Evolutionary conservation across 805 yeast species (phyloP).

Genomic region (Yarrowia porcina): DNA sequence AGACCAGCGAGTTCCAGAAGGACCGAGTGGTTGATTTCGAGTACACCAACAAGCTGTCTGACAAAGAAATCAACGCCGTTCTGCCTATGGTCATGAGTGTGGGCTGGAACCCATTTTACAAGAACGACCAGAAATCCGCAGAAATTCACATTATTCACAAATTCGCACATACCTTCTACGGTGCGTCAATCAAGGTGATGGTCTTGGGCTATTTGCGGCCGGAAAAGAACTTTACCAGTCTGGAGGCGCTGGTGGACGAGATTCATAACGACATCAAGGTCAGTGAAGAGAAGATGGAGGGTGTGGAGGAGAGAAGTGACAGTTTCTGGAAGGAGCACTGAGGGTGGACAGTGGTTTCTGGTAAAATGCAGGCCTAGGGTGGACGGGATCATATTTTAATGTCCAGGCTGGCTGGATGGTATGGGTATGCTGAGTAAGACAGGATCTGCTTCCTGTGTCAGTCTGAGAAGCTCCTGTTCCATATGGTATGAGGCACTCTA

Average conservation of each 20-base stretch:
- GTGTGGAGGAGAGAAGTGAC: slow-evolving; percentile 36
- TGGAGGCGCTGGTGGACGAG: slow-evolving; percentile 81
- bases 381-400: too few relatives aligned
- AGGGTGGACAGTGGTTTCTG: too few relatives aligned
- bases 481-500: too few relatives aligned
- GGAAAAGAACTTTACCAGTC: slow-evolving; percentile 77
- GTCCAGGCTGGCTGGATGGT: too few relatives aligned
- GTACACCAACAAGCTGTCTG: slow-evolving; percentile 53
- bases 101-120: slow-evolving; percentile 93
- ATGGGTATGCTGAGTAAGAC: too few relatives aligned
- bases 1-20: slow-evolving; percentile 23
- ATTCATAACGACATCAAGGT: slow-evolving; percentile 74
- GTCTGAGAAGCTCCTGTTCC: too few relatives aligned
- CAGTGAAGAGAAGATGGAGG: slow-evolving; percentile 50
- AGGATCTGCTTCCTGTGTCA: too few relatives aligned
- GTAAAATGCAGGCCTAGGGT: too few relatives aligned
- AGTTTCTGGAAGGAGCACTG: slow-evolving; percentile 30
- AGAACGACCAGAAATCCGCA: slow-evolving; percentile 75
- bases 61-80: slow-evolving; percentile 44
- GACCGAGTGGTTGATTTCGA: slow-evolving; percentile 50
- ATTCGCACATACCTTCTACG: slow-evolving; percentile 66
- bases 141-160: slow-evolving; percentile 79
- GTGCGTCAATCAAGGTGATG: slow-evolving; percentile 65
- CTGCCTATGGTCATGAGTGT: slow-evolving; percentile 92
- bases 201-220: slow-evolving; percentile 90